Evolutionary conservation across 352 stramenopile genomes (phyloP), one percentile per base, ranked within the genome.

Genomic region (Globisporangium camurandrum): DNA sequence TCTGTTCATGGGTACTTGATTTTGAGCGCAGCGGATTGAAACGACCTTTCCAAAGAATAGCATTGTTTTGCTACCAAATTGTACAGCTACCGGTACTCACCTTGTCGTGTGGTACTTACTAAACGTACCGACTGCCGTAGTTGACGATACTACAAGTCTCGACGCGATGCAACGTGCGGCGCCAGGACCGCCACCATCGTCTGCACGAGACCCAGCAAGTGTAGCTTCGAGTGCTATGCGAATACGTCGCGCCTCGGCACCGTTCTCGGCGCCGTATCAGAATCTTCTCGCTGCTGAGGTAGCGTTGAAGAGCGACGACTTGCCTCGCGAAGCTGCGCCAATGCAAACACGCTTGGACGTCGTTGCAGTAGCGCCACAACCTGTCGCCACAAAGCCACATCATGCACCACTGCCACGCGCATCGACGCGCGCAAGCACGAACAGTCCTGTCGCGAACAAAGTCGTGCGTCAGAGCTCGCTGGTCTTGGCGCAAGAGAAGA

Each of bases 401-500:
- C 23, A 3, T 3, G 12, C 26, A 1, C 22, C 3, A 46, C 41
- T 14, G 12, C 4, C 9, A 17, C 26, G 44, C 39, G 37, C 40
- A 5, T n/a, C 22, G 11, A 31, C 16, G 11, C 14, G 27, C 43
- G 27, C 20, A 0, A 26, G 7, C 11, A 10, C 22, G 41, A 46
- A 19, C 24, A 17, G 23, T 8, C 1, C 26, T 12, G 19, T 7
- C 10, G 14, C 8, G 1, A 19, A 31, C 22, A 59, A 54, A 37
- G 41, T 22, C 16, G 43, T 30, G 34, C 46, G 45, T 20, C 37
- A 59, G 23, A 30, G 53, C 14, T 50, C 37, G 9, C 43, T 75
- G 14, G 65, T 79, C 28, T 51, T 46, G 0, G 54, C 65, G 4
- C 47, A 63, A 6, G 52, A 56, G 2, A 55, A 64, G 26, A 61